phyloP scores from a whole-genome alignment of 768 basidiomycete species.

The Antrodiella citrinella region DNA sequence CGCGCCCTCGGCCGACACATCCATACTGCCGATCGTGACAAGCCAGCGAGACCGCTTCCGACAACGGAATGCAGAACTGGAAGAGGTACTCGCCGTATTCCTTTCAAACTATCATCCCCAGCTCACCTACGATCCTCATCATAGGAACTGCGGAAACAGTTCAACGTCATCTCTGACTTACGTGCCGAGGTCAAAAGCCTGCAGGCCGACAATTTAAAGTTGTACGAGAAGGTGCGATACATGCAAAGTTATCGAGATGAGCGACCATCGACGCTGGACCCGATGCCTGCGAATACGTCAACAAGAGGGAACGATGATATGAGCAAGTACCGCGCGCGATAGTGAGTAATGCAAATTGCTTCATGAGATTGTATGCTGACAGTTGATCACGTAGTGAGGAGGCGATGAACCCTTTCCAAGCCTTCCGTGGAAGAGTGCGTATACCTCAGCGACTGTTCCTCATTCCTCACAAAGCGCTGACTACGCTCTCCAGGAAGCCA shows the following conservation, averaged over 20 bases:
- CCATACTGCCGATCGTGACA: constrained; percentile 97
- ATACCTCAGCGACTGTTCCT: background rate
- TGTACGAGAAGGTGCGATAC: constrained; percentile 98
- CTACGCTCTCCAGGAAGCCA: constrained; percentile 67
- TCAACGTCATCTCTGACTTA: constrained; percentile 90
- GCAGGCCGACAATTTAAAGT: constrained; percentile 92
- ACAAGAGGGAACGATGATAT: constrained; percentile 57
- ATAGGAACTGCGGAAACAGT: constrained; percentile 92
- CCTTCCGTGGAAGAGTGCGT: constrained; percentile 87
- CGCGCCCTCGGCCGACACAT: constrained; percentile 73
- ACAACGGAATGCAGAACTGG: constrained; percentile 92
- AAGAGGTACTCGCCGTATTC: too few species aligned
- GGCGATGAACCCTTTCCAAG: constrained; percentile 97
- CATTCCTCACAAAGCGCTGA: too few species aligned
- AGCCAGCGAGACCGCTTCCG: constrained; percentile 97
- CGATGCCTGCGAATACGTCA: constrained; percentile 39
- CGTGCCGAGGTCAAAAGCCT: constrained; percentile 68
- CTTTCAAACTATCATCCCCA: too few species aligned
- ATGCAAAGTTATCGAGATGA: constrained; percentile 95
- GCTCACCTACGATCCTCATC: background rate
- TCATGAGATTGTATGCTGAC: constrained; percentile 1
- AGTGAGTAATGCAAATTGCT: constrained; percentile 26
- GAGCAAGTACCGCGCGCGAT: constrained; percentile 82
- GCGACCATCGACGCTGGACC: constrained; percentile 59
- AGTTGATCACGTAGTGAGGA: constrained; percentile 46